Percentiles rank a stretch among this genome's conserved stretches.
phyloP scores from a whole-genome alignment of 331 rosid genomes.

The Acacia concinna region DNA sequence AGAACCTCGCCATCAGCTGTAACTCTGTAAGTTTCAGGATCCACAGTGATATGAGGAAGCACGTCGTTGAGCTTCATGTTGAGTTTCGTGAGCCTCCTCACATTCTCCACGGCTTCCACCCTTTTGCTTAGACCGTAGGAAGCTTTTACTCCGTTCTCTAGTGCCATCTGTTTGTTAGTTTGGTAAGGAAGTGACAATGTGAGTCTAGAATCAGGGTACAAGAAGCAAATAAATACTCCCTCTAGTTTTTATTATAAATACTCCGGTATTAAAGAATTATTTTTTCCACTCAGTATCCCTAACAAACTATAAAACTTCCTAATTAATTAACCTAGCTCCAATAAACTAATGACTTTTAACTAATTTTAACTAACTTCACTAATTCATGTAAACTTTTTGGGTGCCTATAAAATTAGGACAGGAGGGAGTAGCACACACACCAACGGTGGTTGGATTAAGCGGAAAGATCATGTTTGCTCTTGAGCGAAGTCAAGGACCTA shows the following conservation, averaged over 20 bases:
- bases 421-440: neutral
- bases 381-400: too few relatives aligned
- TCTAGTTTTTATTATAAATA: too few relatives aligned
- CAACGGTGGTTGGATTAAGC: neutral
- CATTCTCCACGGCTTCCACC: slow-evolving; percentile 69
- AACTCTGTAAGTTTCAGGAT: slow-evolving; percentile 77
- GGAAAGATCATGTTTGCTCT: neutral
- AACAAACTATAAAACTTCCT: too few relatives aligned
- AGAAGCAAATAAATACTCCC: neutral
- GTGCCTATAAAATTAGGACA: too few relatives aligned
- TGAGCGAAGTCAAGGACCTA: too few relatives aligned
- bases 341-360: too few relatives aligned
- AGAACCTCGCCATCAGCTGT: slow-evolving; percentile 77
- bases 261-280: too few relatives aligned
- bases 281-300: too few relatives aligned
- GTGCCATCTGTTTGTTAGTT: slow-evolving; percentile 60
- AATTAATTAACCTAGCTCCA: too few relatives aligned
- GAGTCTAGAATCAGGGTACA: slow-evolving; percentile 5
- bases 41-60: slow-evolving; percentile 80
- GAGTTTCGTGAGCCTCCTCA: slow-evolving; percentile 68
- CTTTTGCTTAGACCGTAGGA: slow-evolving; percentile 64
- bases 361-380: too few relatives aligned
- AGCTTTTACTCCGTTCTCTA: slow-evolving; percentile 51
- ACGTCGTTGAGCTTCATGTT: slow-evolving; percentile 88
- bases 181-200: neutral